These are phyloP conservation scores for Cladosporium cucumerinum DNA, from an alignment of 2,329 filamentous ascomycete genomes.

Conservation along the genomic window DNA sequence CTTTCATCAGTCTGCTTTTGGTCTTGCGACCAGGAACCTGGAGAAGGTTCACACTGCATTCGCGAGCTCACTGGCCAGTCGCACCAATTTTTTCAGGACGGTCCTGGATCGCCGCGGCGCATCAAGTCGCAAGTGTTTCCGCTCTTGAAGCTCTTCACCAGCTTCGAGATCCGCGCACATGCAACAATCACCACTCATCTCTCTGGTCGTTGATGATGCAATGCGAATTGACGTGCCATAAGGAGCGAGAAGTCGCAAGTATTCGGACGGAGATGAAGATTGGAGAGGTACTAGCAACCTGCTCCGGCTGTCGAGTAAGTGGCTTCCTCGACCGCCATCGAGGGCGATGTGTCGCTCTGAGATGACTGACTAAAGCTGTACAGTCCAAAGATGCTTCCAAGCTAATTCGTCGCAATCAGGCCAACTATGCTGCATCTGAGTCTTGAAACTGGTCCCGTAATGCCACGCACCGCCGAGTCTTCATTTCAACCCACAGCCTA, in stretches of 20 bases:
- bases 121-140: background rate
- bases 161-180: background rate
- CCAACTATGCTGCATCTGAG: too few relatives aligned
- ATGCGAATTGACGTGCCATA: background rate
- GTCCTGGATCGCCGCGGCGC: background rate
- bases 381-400: background rate
- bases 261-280: background rate
- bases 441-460: too few relatives aligned
- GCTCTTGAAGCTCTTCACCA: background rate
- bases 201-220: background rate
- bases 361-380: background rate
- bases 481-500: too few relatives aligned
- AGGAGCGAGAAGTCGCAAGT: background rate
- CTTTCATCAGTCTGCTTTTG: conserved; percentile 11
- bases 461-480: too few relatives aligned
- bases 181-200: background rate
- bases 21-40: background rate
- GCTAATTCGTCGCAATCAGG: background rate
- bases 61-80: too few relatives aligned
- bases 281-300: background rate
- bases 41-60: background rate
- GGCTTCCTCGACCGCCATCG: background rate
- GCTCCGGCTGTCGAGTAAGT: background rate
- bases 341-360: background rate
- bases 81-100: too few relatives aligned